Conservation (phyloP, 2,329 filamentous ascomycete species). For the Aureobasidium sp. region DNA sequence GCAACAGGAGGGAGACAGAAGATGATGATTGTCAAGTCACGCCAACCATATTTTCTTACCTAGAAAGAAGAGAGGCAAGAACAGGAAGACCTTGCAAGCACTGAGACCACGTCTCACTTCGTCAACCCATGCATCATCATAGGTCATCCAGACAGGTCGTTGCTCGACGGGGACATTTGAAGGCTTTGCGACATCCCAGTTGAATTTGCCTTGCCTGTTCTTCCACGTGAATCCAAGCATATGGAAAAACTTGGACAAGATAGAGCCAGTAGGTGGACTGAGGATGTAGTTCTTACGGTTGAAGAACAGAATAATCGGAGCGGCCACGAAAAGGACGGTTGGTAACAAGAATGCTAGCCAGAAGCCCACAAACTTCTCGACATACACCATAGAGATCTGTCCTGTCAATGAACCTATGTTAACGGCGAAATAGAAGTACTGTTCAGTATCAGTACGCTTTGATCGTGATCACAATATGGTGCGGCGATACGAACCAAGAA, state of each 20-base stretch:
- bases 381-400: slow-evolving; percentile 57
- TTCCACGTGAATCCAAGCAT: slow-evolving; percentile 57
- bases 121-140: slow-evolving; percentile 75
- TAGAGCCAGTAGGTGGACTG: slow-evolving; percentile 63
- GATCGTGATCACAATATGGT: background rate
- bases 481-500: slow-evolving; percentile 28
- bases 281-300: slow-evolving; percentile 44
- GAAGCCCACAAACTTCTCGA: slow-evolving; percentile 61
- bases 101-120: slow-evolving; percentile 59
- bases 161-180: slow-evolving; percentile 45
- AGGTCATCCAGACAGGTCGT: slow-evolving; percentile 66
- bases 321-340: slow-evolving; percentile 54
- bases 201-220: slow-evolving; percentile 22
- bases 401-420: slow-evolving; percentile 61
- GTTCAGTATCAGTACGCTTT: background rate
- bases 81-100: slow-evolving; percentile 63
- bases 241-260: slow-evolving; percentile 59
- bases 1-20: too few relatives aligned
- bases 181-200: slow-evolving; percentile 63
- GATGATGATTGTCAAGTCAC: too few relatives aligned
- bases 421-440: slow-evolving; percentile 63
- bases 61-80: slow-evolving; percentile 47
- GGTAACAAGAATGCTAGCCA: slow-evolving; percentile 58
- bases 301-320: slow-evolving; percentile 26
- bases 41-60: background rate